Evolutionary conservation across 1,284 basidiomycete species (phyloP), one percentile per base, ranked within the genome.

Genomic region (Pseudozyma flocculosa): DNA sequence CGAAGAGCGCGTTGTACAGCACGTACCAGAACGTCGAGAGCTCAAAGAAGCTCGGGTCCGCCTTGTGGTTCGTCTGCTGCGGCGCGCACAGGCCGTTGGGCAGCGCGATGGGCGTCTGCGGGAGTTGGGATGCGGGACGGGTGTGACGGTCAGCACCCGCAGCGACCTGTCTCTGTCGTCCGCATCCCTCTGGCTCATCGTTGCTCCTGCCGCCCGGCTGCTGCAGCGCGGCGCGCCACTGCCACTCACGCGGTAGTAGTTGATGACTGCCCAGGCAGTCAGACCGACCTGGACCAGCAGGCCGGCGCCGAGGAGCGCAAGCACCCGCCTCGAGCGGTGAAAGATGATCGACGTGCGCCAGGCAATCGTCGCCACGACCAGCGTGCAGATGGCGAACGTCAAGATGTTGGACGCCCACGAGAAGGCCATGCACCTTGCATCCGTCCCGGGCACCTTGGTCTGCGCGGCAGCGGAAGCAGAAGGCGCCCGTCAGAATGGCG

Each of bases 281-380:
- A 66, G 18, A 0, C 39, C 44, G 4, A 66, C 43, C 24, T 66
- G 63, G 23, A 19, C 50, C 2, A 38, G 38, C 44, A 66, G 19
- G 2, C 59, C 63, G 2, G 24, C 50, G 5, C 29, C 41, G 18
- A 61, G 37, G 19, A 56, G 14, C 26, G 45, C 53, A 3, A 18
- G 40, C 1, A 56, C 59, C 11, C 42, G 0, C 7, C 21, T 5
- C 1, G 21, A 43, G 0, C 54, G 55, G 1, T 54, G 38, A 11
- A 66, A 66, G 24, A 66, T 61, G 47, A 66, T 66, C 21, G 42
- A 36, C 8, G 52, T 55, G 22, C 63, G 43, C 63, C 63, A 66
- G 1, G 46, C 53, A 5, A 66, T 43, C 14, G 58, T 55, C 17
- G 48, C 48, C 14, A 66, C 58, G 0, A 66, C 59, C 15, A 66